A percentile compares a stretch with the other conserved stretches of the same genome.
Evolutionary conservation across 2,329 filamentous ascomycete genomes (phyloP).

Genomic region (Fonsecaea erecta): DNA sequence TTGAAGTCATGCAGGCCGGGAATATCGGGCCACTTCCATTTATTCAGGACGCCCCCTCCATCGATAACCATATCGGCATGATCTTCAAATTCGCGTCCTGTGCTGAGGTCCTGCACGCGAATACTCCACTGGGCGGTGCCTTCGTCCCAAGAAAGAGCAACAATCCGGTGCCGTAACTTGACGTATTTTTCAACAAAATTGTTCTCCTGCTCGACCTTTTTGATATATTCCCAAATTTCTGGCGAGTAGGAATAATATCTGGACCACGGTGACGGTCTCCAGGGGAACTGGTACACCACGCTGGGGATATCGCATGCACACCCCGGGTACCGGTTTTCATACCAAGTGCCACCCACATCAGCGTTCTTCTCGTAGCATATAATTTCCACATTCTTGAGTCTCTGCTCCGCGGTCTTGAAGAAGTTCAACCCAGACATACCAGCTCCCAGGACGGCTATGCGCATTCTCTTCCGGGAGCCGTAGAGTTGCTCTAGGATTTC

Average conservation of each 20-base stretch:
- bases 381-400: constrained; percentile 34
- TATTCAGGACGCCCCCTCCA: constrained; percentile 38
- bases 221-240: constrained; percentile 42
- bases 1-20: constrained; percentile 43
- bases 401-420: constrained; percentile 25
- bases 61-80: constrained; percentile 39
- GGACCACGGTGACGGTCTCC: constrained; percentile 41
- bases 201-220: constrained; percentile 35
- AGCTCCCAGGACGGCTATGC: constrained; percentile 33
- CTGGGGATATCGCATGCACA: not conserved
- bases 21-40: constrained; percentile 43
- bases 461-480: constrained; percentile 31
- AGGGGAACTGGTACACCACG: constrained; percentile 44
- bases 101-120: constrained; percentile 27
- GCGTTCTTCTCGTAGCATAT: constrained; percentile 43
- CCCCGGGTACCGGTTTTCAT: constrained; percentile 51
- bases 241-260: constrained; percentile 38
- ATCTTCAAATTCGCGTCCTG: constrained; percentile 25
- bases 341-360: constrained; percentile 45
- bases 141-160: constrained; percentile 41
- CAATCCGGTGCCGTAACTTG: constrained; percentile 38
- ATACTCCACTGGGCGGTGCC: constrained; percentile 39
- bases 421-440: constrained; percentile 33
- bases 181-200: constrained; percentile 40
- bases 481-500: constrained; percentile 28